phyloP scores from a whole-genome alignment of 371 early-diverging fungal species.

The Cokeromyces recurvatus region DNA sequence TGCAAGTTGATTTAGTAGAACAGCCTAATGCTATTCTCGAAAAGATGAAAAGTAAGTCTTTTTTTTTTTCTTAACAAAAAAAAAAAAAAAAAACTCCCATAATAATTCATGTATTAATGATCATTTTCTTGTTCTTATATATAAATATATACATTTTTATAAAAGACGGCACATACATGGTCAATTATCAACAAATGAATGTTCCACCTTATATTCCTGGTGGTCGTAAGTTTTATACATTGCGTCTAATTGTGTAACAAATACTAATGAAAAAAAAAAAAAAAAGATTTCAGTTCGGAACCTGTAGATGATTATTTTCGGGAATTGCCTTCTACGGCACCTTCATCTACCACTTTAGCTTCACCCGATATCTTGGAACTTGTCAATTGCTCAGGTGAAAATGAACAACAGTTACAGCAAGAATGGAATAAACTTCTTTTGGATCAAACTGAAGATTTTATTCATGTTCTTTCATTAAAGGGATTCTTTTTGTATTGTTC shows the following conservation, averaged over 20 bases:
- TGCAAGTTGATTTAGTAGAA: conserved; percentile 68
- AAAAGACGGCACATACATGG: conserved; percentile 47
- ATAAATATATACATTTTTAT: background rate
- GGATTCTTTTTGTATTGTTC: conserved; percentile 63
- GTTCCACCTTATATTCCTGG: conserved; percentile 34
- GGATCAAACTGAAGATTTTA: conserved; percentile 49
- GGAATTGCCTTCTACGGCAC: conserved; percentile 21
- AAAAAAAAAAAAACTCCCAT: no score
- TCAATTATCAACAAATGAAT: conserved; percentile 50
- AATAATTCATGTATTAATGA: no score
- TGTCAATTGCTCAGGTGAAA: conserved; percentile 25
- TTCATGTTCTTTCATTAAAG: conserved; percentile 59
- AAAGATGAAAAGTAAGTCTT: conserved; percentile 41
- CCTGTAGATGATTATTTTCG: conserved; percentile 36
- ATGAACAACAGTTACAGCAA: conserved; percentile 26
- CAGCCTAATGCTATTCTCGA: conserved; percentile 66
- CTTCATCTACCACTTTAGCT: conserved; percentile 5
- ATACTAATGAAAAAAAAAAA: background rate
- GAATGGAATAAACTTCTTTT: conserved; percentile 39
- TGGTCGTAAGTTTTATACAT: conserved; percentile 6
- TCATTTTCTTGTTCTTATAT: background rate
- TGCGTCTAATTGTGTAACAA: no score
- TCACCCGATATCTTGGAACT: conserved; percentile 19
- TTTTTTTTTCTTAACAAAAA: background rate
- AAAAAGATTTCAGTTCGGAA: conserved; percentile 15